Evolutionary conservation across 768 basidiomycete species (phyloP).

Genomic region (Rossbeevera mucosa): DNA sequence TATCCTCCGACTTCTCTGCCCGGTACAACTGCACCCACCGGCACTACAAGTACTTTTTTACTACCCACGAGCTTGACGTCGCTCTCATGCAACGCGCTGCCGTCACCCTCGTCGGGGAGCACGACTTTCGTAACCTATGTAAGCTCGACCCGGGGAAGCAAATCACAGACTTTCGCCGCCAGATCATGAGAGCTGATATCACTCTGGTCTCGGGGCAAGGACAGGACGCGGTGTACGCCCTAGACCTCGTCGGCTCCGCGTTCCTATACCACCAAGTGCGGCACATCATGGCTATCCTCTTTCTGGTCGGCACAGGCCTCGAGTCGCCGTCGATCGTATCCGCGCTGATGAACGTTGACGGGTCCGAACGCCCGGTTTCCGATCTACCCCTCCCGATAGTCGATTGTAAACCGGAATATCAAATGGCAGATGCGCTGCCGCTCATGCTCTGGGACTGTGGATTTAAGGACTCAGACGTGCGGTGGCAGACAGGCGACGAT

Average conservation of each 20-base stretch:
- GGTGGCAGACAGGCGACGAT: slow-evolving; percentile 62
- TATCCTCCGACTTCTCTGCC: slow-evolving; percentile 73
- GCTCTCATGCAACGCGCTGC: slow-evolving; percentile 74
- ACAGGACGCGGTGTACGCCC: slow-evolving; percentile 49
- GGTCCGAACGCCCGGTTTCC: slow-evolving; percentile 9
- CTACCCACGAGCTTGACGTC: slow-evolving; percentile 60
- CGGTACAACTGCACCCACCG: slow-evolving; percentile 82
- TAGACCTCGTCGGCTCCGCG: slow-evolving; percentile 83
- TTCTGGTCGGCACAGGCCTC: slow-evolving; percentile 79
- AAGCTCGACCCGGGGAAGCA: slow-evolving; percentile 92
- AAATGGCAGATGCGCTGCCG: slow-evolving; percentile 90
- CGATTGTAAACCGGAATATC: slow-evolving; percentile 78
- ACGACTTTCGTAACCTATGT: slow-evolving; percentile 95
- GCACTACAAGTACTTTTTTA: slow-evolving; percentile 99
- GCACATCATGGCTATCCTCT: slow-evolving; percentile 88
- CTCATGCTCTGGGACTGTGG: slow-evolving; percentile 89
- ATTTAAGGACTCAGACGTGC: slow-evolving; percentile 60
- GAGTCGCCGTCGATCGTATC: slow-evolving; percentile 69
- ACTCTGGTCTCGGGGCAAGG: slow-evolving; percentile 35
- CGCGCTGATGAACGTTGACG: slow-evolving; percentile 67
- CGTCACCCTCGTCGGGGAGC: slow-evolving; percentile 68
- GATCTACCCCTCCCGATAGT: slow-evolving; percentile 44
- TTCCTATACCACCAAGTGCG: slow-evolving; percentile 96
- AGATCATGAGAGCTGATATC: slow-evolving; percentile 64
- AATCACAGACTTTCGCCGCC: slow-evolving; percentile 71